phyloP scores from a whole-genome alignment of 208 protist species.

The Borovskyia barvae region DNA sequence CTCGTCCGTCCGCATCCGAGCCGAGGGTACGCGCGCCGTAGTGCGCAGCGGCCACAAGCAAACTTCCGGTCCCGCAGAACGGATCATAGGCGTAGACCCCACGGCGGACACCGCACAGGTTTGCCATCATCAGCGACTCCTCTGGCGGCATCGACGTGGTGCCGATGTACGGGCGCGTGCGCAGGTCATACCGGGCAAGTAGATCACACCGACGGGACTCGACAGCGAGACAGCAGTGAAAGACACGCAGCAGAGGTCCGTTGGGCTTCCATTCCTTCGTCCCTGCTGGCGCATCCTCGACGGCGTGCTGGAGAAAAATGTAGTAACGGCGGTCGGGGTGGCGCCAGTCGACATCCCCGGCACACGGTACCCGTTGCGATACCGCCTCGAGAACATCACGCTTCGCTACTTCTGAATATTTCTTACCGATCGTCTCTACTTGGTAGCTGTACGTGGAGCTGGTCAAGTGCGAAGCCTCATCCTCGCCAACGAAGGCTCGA shows the following conservation, averaged over 20 bases:
- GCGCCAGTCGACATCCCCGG: constrained; percentile 21
- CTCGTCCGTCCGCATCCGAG: constrained; percentile 86
- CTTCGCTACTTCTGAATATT: constrained; percentile 58
- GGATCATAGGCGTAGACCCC: constrained; percentile 87
- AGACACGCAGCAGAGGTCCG: constrained; percentile 44
- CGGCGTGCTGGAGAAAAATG: constrained; percentile 63
- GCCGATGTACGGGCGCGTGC: constrained; percentile 90
- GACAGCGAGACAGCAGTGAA: constrained; percentile 37
- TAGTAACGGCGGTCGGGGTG: constrained; percentile 29
- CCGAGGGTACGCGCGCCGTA: constrained; percentile 88
- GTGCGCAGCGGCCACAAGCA: constrained; percentile 84
- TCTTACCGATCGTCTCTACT: constrained; percentile 74
- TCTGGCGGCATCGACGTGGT: constrained; percentile 96
- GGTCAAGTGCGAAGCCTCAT: constrained; percentile 19
- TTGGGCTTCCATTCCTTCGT: constrained; percentile 29
- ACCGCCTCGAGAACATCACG: constrained; percentile 36
- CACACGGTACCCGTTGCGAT: constrained; percentile 11
- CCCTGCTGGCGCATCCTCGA: constrained; percentile 35
- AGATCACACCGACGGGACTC: constrained; percentile 40
- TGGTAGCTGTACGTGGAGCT: constrained; percentile 43
- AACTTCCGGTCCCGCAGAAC: constrained; percentile 92
- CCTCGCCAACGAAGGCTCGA: constrained; percentile 26
- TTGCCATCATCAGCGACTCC: constrained; percentile 90
- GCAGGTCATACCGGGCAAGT: constrained; percentile 80
- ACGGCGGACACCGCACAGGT: constrained; percentile 66